These are phyloP conservation scores for Ashbya aceris DNA, from an alignment of 1,139 yeast genomes.

Conservation along the genomic window DNA sequence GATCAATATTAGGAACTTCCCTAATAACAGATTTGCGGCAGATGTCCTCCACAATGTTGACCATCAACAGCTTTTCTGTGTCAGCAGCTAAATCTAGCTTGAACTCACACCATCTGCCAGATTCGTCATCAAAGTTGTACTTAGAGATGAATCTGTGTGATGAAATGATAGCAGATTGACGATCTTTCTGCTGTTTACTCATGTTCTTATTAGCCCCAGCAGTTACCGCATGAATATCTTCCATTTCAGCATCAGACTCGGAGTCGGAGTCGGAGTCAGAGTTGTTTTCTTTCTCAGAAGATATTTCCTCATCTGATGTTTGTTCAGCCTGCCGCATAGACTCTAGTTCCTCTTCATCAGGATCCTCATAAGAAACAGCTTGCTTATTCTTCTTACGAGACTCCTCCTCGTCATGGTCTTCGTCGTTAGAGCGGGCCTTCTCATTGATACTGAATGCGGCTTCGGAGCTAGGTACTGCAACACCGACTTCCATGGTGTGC, in stretches of 20 bases:
- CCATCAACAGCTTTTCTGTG: slow-evolving; percentile 92
- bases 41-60: slow-evolving; percentile 86
- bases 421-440: slow-evolving; percentile 37
- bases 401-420: slow-evolving; percentile 64
- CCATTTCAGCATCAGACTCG: slow-evolving; percentile 29
- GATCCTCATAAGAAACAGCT: slow-evolving; percentile 87
- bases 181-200: slow-evolving; percentile 61
- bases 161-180: slow-evolving; percentile 74
- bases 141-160: slow-evolving; percentile 62
- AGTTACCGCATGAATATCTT: slow-evolving; percentile 18
- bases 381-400: slow-evolving; percentile 59
- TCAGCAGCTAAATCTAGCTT: slow-evolving; percentile 75
- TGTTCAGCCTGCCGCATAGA: slow-evolving; percentile 77
- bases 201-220: slow-evolving; percentile 32
- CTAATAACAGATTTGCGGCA: slow-evolving; percentile 88
- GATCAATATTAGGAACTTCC: slow-evolving; percentile 83
- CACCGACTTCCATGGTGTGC: slow-evolving; percentile 57
- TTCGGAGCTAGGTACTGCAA: slow-evolving; percentile 54
- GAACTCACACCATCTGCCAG: slow-evolving; percentile 91
- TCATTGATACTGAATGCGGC: slow-evolving; percentile 37
- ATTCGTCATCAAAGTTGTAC: slow-evolving; percentile 81
- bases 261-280: slow-evolving; percentile 34
- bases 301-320: slow-evolving; percentile 52
- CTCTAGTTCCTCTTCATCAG: slow-evolving; percentile 88
- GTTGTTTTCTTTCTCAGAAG: slow-evolving; percentile 34